Evolutionary conservation across 345 rosid species (phyloP).

Genomic region (Triadica sebifera): DNA sequence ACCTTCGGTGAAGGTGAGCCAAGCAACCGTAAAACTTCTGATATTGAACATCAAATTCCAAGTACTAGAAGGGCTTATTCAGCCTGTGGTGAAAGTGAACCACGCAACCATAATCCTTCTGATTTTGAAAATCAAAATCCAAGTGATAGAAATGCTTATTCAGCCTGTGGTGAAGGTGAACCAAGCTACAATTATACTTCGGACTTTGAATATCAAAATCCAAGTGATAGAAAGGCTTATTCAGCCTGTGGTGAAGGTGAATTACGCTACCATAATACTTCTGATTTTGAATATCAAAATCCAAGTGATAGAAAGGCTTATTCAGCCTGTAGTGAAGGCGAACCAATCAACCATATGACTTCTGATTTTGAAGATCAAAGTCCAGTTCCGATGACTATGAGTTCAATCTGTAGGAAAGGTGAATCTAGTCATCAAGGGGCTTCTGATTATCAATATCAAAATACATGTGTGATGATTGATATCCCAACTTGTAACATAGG

Average conservation of each 20-base stretch:
- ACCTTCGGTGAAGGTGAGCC: not conserved
- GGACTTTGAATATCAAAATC: too few species aligned
- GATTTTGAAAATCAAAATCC: too few species aligned
- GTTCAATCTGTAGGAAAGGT: not conserved
- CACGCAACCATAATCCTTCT: too few species aligned
- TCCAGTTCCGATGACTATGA: not conserved
- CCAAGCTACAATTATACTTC: too few species aligned
- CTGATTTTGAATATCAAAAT: slow-evolving; percentile 8
- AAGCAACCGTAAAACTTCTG: too few species aligned
- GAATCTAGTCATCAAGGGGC: not conserved
- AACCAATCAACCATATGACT: not conserved
- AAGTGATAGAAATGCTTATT: too few species aligned
- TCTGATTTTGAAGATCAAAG: not conserved
- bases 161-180: too few species aligned
- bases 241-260: too few species aligned
- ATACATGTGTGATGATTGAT: not conserved
- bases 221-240: too few species aligned
- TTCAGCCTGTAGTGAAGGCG: not conserved
- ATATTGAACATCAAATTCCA: too few species aligned
- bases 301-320: not conserved
- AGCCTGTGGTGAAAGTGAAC: too few species aligned
- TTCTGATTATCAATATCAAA: not conserved
- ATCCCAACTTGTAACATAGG: not conserved
- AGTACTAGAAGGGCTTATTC: too few species aligned
- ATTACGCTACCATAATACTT: not conserved